phyloP scores from a whole-genome alignment of 2,329 filamentous ascomycete genomes.

The Xylaria sp. region DNA sequence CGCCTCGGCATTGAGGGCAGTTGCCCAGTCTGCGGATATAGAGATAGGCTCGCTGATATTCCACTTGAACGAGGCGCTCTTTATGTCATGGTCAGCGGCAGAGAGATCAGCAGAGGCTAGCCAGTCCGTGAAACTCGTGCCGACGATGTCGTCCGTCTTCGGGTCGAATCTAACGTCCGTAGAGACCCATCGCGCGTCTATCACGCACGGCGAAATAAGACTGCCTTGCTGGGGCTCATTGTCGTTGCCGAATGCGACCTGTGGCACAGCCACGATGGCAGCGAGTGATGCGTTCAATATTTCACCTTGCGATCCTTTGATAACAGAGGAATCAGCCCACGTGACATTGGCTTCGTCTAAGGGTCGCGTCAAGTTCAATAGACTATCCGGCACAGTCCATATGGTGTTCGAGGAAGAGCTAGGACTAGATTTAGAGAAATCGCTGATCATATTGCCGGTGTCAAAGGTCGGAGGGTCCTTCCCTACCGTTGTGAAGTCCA shows the following conservation, averaged over 20 bases:
- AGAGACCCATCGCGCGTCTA: constrained; percentile 31
- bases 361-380: constrained; percentile 13
- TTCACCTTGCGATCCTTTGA: constrained; percentile 10
- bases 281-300: constrained; percentile 11
- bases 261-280: constrained; percentile 21
- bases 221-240: constrained; percentile 5
- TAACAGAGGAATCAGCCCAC: constrained; percentile 14
- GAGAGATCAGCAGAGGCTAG: neutral
- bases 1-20: neutral
- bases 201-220: constrained; percentile 3
- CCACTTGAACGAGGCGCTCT: neutral
- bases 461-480: constrained; percentile 13
- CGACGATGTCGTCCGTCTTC: neutral
- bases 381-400: constrained; percentile 16
- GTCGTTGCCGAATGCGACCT: neutral
- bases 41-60: constrained; percentile 17
- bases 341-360: constrained; percentile 1
- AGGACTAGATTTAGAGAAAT: constrained; percentile 7
- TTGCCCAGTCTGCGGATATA: constrained; percentile 15
- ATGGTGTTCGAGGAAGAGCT: neutral
- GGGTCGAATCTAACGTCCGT: constrained; percentile 22
- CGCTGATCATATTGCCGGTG: constrained; percentile 17
- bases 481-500: no score
- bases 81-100: neutral
- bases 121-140: constrained; percentile 21